Base-by-base conservation (phyloP, 306 rosid genomes). In the Argentina anserina region DNA sequence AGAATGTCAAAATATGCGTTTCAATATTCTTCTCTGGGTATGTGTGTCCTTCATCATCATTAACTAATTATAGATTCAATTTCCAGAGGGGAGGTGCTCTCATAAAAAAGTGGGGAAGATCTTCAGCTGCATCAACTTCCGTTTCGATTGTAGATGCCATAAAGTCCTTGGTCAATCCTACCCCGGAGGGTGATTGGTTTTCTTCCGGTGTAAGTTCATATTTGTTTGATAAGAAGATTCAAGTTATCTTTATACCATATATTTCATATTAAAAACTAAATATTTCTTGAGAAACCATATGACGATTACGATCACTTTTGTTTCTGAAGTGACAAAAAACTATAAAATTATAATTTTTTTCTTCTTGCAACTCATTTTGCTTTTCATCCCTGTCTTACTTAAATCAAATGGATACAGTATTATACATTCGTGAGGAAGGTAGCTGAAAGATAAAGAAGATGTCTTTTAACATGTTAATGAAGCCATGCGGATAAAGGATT, bases 101-200 rank as follows among this genome's bases (percentile, higher is more conserved):
- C 63, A 94, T 91, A 66, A 14, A 91, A 70, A 94, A 94, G 79
- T 94, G 99, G 99, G 99, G 99, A 74, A 86, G 99, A 88, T 94
- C 99, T 7, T 94, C 99, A 43, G 99, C 99, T 76, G 99, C 99
- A 75, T 94, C 99, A 52, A 94, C 99, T 77, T 31, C 97, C 41
- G 95, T 89, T 49, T 94, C 99, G 3, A 82, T 91, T 67, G 95
- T 81, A 41, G 99, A 94, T 76, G 99, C 95, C 72, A 91, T 94
- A 2, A 82, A 88, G 65, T 91, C 99, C 65, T 76, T 94, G 81
- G 43, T 92, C 70, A 94, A 81, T 78, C 97, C 97, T 10, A 94
- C 99, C 73, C 96, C 96, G 3, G 80, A 94, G 86, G 97, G 99
- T 49, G 95, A 94, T 78, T 94, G 99, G 99, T 91, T 94, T 91